Percentiles rank a stretch among this genome's conserved stretches.
These are phyloP conservation scores for Fusarium sp. DNA, from an alignment of 2,329 filamentous ascomycete species.

Conservation along the genomic window DNA sequence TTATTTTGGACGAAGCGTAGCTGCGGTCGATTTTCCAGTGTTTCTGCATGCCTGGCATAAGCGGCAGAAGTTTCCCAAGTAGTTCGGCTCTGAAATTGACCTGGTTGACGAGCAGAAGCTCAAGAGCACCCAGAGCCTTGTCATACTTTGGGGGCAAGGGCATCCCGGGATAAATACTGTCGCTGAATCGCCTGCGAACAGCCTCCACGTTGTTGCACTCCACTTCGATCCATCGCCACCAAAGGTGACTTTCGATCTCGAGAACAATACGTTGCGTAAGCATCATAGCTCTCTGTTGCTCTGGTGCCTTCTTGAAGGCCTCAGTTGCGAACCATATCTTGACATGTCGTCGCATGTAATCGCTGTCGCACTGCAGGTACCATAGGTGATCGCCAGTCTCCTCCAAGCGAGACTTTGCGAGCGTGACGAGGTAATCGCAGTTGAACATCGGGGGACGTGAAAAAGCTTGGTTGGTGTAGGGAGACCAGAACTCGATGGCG, in stretches of 20 bases:
- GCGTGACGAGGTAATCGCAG: fast-evolving
- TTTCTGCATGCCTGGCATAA: not conserved
- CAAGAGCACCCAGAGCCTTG: not conserved
- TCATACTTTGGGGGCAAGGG: fast-evolving
- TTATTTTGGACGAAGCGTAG: not conserved
- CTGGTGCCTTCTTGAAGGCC: not conserved
- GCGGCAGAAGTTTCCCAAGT: fast-evolving
- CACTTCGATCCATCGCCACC: not conserved
- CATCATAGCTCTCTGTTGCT: fast-evolving
- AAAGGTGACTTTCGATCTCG: not conserved
- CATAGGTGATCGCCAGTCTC: fast-evolving
- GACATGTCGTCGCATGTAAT: not conserved
- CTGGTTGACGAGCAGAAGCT: not conserved
- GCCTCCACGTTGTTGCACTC: fast-evolving
- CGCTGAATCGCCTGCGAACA: fast-evolving
- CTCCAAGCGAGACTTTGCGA: not conserved
- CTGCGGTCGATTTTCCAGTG: not conserved
- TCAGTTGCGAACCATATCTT: fast-evolving
- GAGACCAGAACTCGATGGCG: not conserved
- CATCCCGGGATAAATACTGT: not conserved
- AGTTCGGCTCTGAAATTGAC: fast-evolving
- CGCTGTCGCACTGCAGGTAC: not conserved
- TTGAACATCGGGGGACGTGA: fast-evolving
- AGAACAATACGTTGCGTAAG: not conserved
- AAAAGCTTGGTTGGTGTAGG: not conserved